These are phyloP conservation scores for Curvularia sp. DNA, from an alignment of 2,329 filamentous ascomycete genomes.

Conservation along the genomic window DNA sequence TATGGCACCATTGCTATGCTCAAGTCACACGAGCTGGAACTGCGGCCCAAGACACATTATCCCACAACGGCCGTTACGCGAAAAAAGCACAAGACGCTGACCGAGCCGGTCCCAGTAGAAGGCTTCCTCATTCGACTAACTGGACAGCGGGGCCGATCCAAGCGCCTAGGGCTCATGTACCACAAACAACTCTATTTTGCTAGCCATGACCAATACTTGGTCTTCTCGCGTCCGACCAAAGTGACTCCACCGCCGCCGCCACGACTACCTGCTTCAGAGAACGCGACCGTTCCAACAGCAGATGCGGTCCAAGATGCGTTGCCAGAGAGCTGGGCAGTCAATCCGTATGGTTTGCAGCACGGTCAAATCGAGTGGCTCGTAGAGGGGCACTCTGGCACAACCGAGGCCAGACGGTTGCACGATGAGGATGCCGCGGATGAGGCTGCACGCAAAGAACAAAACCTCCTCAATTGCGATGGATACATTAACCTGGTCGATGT, in stretches of 20 bases:
- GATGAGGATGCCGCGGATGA: conserved; percentile 68
- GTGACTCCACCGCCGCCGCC: conserved; percentile 66
- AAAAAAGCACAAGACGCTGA: conserved; percentile 53
- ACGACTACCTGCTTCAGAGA: conserved; percentile 55
- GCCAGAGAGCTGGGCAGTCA: conserved; percentile 67
- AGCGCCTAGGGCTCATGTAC: conserved; percentile 66
- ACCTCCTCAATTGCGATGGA: conserved; percentile 66
- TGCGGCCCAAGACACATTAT: conserved; percentile 71
- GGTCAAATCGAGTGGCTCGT: conserved; percentile 65
- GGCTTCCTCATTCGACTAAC: conserved; percentile 71
- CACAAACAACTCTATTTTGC: conserved; percentile 72
- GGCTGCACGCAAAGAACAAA: conserved; percentile 64
- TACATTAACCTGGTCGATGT: conserved; percentile 69
- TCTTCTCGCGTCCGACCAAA: conserved; percentile 68
- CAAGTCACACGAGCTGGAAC: conserved; percentile 69
- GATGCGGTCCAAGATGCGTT: conserved; percentile 63
- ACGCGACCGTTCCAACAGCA: conserved; percentile 60
- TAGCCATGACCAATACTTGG: conserved; percentile 67
- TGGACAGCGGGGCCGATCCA: conserved; percentile 66
- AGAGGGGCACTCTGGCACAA: conserved; percentile 51
- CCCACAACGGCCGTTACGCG: conserved; percentile 58
- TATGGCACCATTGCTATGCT: conserved; percentile 73
- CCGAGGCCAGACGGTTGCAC: conserved; percentile 56
- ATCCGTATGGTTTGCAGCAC: conserved; percentile 66
- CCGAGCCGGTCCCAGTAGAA: conserved; percentile 69